Conservation (phyloP, 148 eudicot species). For the Pouteria glomerata region DNA sequence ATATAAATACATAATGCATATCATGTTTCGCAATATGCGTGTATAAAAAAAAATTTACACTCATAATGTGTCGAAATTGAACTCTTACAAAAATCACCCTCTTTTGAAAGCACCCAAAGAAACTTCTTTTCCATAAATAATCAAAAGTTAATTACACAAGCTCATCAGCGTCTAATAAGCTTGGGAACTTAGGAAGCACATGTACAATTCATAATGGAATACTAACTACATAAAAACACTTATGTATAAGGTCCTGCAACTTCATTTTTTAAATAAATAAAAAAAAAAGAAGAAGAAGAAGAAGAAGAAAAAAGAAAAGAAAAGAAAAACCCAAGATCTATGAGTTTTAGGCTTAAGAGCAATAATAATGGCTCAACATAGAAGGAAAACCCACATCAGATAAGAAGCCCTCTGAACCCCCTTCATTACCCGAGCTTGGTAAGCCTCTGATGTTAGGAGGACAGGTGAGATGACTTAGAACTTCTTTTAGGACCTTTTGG, state of each 20-base stretch:
- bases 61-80: no score
- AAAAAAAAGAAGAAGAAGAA: no score
- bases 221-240: background rate
- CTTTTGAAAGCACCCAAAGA: no score
- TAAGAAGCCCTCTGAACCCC: slow-evolving; percentile 52
- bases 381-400: slow-evolving; percentile 49
- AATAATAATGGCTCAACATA: slow-evolving; percentile 58
- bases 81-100: no score
- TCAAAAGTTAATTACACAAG: background rate
- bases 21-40: no score
- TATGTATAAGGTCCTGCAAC: slow-evolving; percentile 1
- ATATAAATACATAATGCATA: no score
- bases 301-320: background rate
- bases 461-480: slow-evolving; percentile 48
- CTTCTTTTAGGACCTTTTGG: slow-evolving; percentile 43
- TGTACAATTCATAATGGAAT: background rate
- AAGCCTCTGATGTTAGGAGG: slow-evolving; percentile 23
- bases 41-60: no score
- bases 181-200: background rate
- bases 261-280: no score
- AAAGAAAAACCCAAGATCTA: no score
- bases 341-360: slow-evolving; percentile 6
- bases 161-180: background rate
- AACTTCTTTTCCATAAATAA: no score
- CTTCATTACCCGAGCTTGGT: slow-evolving; percentile 46